Evolutionary conservation across 2,329 filamentous ascomycete genomes (phyloP), one percentile per base, ranked within the genome.

Genomic region (Blastomyces gilchristii): DNA sequence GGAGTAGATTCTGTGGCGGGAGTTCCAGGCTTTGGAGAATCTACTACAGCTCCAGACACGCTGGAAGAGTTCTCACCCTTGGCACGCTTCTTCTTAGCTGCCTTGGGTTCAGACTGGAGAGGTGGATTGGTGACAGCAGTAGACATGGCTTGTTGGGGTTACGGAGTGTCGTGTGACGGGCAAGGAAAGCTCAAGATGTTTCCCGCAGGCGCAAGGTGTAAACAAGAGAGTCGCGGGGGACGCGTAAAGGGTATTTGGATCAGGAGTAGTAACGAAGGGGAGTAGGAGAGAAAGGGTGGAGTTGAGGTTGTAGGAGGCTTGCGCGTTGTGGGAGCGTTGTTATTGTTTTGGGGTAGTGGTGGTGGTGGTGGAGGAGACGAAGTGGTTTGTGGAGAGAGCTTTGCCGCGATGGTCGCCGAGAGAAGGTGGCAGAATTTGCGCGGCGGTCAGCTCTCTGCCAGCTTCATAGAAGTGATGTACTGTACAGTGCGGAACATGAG

Each of bases 71-170:
- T 85, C 60, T 71, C 69, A 45, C 58, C 62, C 67, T 74, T 77
- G 62, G 67, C 69, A 64, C 73, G 75, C 82, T 89, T 89, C 82
- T 87, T 88, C 78, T 83, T 85, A 67, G 84, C 81, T 65, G 83
- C 81, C 79, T 89, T 88, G 69, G 86, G 81, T 68, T 88, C 84
- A 69, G 81, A 74, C 71, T 82, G 81, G 67, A 83, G 80, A 68
- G 87, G 82, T 77, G 87, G 87, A 74, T 85, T 82, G 70, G 84
- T 80, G 67, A 82, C 75, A 68, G 85, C 80, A 75, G 90, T 82
- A 69, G 75, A 72, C 88, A 91, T 89, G 65, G 65, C 75, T 71
- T 63, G 63, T 8, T 52, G 12, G 58, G 25, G 11, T 3, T 45
- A n/a, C 28, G 28, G 50, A 41, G 65, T 57, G 66, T 66, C 60